Evolutionary conservation across 306 rosid species (phyloP), one percentile per base, ranked within the genome.

Genomic region (Rosa rugosa): DNA sequence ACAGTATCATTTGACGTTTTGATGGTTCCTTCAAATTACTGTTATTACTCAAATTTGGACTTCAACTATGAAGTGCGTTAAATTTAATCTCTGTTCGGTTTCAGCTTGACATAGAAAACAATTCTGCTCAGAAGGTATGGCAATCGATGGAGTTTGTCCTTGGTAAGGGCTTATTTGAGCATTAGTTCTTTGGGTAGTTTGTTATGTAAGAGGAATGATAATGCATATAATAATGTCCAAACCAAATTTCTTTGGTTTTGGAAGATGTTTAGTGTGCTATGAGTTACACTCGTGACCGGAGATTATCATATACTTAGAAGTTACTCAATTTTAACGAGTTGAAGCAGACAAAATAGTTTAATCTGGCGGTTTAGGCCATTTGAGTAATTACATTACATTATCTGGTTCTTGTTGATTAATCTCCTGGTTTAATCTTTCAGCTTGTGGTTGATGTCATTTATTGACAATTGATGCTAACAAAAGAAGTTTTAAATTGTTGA

Each of bases 101-200:
- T 83, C 94, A 95, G 99, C 99, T 95, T 76, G 99, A 95, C 83
- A 85, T 95, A 80, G 84, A 82, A 85, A 78, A 93, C 59, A 95
- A 68, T 85, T 85, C 91, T 56, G 93, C 63, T 82, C 99, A 95
- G 83, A 89, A 86, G 84, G 82, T 77, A 57, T 95, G 99, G 99
- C 99, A 95, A 85, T 83, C 12, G 75, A 86, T 89, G 77, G 99
- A 95, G 86, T 87, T 93, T 82, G 59, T 89, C 80, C 91, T 95
- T 57, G 99, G 98, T 95, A 93, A 90, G 91, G 76, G 46, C 85
- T 67, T 82, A 51, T 72, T 2, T 54, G 71, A 44, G 42, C 65
- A 14, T 38, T 63, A 45, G 17, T 62, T 23, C 10, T 60, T 71
- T 18, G 0, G 3, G 6, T 59, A 38, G 18, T 53, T 62, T 54